Evolutionary conservation across 352 stramenopile genomes (phyloP), one percentile per base, ranked within the genome.

Genomic region (Blastocystis sp.): DNA sequence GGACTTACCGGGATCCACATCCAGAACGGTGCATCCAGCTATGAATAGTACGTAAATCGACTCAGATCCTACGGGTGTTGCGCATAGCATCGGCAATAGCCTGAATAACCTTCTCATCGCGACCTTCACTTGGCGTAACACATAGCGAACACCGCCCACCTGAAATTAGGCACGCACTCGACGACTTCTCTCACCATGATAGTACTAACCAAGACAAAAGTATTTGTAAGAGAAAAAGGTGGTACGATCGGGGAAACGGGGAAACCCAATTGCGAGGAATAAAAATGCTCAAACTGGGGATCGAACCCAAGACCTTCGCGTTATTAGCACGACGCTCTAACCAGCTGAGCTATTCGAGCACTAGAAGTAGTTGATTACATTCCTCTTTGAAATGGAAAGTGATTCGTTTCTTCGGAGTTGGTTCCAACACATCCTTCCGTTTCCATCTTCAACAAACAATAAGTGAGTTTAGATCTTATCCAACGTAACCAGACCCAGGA

Each of bases 401-500:
- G n/a, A n/a, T n/a, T n/a, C n/a, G n/a, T n/a, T n/a, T n/a, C n/a
- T n/a, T n/a, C n/a, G n/a, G n/a, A n/a, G n/a, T n/a, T n/a, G n/a
- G n/a, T n/a, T n/a, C n/a, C n/a, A n/a, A n/a, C n/a, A n/a, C n/a
- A n/a, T n/a, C n/a, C n/a, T n/a, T n/a, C n/a, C n/a, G n/a, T n/a
- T n/a, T n/a, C n/a, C n/a, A n/a, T n/a, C n/a, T n/a, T n/a, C n/a
- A n/a, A n/a, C n/a, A n/a, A n/a, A n/a, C 38, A 78, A 81, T 46
- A 86, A 34, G 57, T 56, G 48, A 24, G n/a, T 71, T 42, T 95
- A 97, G 53, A 98, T 96, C 88, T 95, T 92, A 87, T 97, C 92
- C 29, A 97, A 88, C 6, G 92, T 91, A 51, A 94, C 92, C 51
- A 98, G 97, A 78, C 93, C 94, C 57, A 98, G 89, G 87, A 98